Percentiles rank a stretch among this genome's conserved stretches.
Evolutionary conservation across 352 stramenopile genomes (phyloP).

Genomic region (Albugo laibachii): DNA sequence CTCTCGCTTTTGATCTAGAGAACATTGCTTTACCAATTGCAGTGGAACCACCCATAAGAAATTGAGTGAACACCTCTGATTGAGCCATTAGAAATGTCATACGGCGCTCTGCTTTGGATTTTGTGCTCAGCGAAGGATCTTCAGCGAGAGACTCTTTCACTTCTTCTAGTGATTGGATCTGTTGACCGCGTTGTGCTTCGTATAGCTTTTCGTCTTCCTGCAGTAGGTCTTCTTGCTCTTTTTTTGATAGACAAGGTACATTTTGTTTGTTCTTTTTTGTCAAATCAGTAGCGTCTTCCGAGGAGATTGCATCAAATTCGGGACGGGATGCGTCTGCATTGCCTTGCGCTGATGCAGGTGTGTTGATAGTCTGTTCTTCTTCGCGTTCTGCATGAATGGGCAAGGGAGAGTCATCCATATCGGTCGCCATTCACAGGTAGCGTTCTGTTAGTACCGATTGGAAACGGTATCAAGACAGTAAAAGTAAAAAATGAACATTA

Average conservation of each 20-base stretch:
- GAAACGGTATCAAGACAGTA: too few relatives aligned
- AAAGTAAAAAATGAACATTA: too few relatives aligned
- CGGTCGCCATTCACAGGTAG: too few relatives aligned
- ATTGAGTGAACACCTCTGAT: constrained; percentile 77
- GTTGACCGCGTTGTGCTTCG: constrained; percentile 53
- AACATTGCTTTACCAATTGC: constrained; percentile 64
- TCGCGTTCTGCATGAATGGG: too few relatives aligned
- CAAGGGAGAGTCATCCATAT: too few relatives aligned
- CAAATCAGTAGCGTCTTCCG: constrained; percentile 3
- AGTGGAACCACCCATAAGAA: constrained; percentile 68
- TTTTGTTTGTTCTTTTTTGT: constrained; percentile 8
- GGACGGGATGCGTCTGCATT: too few relatives aligned
- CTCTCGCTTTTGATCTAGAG: constrained; percentile 12
- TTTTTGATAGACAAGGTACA: constrained; percentile 17
- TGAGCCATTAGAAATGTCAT: constrained; percentile 80
- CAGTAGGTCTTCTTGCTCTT: constrained; percentile 34
- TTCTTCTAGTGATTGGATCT: constrained; percentile 49
- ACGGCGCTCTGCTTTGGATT: constrained; percentile 38
- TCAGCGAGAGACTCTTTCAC: constrained; percentile 39
- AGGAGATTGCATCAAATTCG: background rate
- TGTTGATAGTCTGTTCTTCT: too few relatives aligned
- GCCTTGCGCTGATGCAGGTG: too few relatives aligned
- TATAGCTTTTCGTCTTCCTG: constrained; percentile 48
- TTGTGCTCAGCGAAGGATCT: constrained; percentile 24
- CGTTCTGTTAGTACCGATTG: too few relatives aligned